A percentile compares a stretch with the other conserved stretches of the same genome.
These are phyloP conservation scores for Chlamydomonas incerta DNA, from an alignment of 139 green algal genomes.

Conservation along the genomic window DNA sequence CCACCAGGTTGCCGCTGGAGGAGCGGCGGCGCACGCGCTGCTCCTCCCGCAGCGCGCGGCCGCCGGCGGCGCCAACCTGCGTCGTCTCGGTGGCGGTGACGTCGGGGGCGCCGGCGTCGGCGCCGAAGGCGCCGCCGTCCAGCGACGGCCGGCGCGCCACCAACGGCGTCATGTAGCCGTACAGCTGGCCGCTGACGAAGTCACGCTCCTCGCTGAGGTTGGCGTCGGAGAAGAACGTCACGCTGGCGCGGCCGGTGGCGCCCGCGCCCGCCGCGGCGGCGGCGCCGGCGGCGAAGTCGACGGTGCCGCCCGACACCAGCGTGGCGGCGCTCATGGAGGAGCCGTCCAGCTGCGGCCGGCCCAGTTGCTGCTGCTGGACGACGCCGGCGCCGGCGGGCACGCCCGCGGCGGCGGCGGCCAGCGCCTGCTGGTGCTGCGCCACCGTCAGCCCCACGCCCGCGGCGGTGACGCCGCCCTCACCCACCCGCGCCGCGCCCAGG, in stretches of 20 bases:
- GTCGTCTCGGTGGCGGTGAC: background rate
- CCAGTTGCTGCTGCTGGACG: background rate
- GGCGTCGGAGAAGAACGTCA: background rate
- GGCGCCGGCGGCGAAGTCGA: background rate
- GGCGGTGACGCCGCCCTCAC: background rate
- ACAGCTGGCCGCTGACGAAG: constrained; percentile 19
- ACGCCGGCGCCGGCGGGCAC: too few relatives aligned
- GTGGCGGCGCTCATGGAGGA: background rate
- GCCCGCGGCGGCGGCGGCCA: too few relatives aligned
- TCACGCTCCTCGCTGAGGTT: constrained; percentile 36
- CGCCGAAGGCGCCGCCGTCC: background rate
- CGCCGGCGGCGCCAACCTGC: constrained; percentile 22
- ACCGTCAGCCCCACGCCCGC: too few relatives aligned
- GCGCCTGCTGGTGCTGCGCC: background rate
- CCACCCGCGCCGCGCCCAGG: background rate
- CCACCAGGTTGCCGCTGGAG: background rate
- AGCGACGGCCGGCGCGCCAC: constrained; percentile 14
- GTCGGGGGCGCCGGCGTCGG: background rate
- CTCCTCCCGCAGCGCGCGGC: constrained; percentile 27
- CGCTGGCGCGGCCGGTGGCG: background rate
- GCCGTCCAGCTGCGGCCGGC: too few relatives aligned
- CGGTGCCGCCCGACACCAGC: background rate
- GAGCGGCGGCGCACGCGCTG: background rate
- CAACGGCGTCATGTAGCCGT: constrained; percentile 31
- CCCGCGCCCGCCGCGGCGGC: background rate